Evolutionary conservation across 768 basidiomycete genomes (phyloP), one percentile per base, ranked within the genome.

Genomic region (Boletales sp.): DNA sequence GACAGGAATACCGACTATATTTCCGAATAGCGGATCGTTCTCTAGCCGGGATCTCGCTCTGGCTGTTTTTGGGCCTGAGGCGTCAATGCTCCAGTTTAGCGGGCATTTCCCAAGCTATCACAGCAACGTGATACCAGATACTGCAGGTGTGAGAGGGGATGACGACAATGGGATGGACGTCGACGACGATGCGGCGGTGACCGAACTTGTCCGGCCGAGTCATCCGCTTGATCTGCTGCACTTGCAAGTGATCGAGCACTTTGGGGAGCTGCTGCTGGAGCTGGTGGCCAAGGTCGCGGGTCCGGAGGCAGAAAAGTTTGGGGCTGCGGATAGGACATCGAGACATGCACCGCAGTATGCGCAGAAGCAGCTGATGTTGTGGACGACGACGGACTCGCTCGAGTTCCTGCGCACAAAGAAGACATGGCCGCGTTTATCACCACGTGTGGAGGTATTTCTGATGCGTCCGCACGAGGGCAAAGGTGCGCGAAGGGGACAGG

Each of bases 221-320:
- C 80, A 87, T 58, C 74, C 84, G 5, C 72, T 84, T 51, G 84
- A 86, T 65, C 68, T 75, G 53, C 74, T 90, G 42, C 88, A 90
- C 62, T 64, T 80, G 18, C 81, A 86, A 55, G 76, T 88, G 42
- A 74, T 86, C 44, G 81, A 84, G 37, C 81, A 88, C 64, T 90
- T 90, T 61, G 75, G 75, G 31, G 74, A 76, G 43, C 65, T 87
- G 46, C 73, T 90, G 41, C 65, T 75, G 32, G 80, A 81, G 43
- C 73, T 88, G 3, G 83, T 78, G 30, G 71, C 66, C 43, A 77
- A 76, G 49, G 76, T 83, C 8, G 81, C 76, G 9, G 81, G 76
- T 3, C 62, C 69, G 32, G 76, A 78, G 48, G 72, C 78, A 30
- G 63, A 66, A 39, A 63, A 61, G 31, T 70, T 74, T 50, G 74